Evolutionary conservation across 2,329 filamentous ascomycete genomes (phyloP).

Genomic region (Paraphaeosphaeria sporulosa): DNA sequence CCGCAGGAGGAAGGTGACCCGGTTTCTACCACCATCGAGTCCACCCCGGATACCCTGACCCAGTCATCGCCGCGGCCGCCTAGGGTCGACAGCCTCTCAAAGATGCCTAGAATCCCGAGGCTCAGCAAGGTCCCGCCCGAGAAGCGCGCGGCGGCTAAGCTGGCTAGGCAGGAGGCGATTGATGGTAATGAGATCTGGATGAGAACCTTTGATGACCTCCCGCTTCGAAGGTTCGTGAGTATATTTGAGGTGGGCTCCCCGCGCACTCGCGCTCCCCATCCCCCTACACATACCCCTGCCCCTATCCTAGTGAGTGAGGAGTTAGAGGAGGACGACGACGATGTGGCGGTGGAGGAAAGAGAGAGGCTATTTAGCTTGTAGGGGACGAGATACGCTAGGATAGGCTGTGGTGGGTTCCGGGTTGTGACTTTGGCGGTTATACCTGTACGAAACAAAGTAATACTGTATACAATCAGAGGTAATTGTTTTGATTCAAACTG

Average conservation of each 20-base stretch:
- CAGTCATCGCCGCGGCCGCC: neutral
- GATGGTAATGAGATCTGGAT: neutral
- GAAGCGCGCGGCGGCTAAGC: conserved; percentile 9
- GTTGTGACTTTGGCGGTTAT: too few relatives aligned
- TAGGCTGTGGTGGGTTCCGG: too few relatives aligned
- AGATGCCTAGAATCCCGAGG: neutral
- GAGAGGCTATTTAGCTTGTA: neutral
- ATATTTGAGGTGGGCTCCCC: neutral
- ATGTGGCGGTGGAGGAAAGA: neutral
- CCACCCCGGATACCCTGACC: neutral
- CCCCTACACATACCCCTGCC: neutral
- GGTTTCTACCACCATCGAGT: neutral
- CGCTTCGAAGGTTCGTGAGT: conserved; percentile 24
- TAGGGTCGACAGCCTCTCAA: neutral
- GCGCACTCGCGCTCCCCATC: neutral
- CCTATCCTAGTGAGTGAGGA: neutral
- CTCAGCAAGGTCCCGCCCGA: conserved; percentile 3
- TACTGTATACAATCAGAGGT: too few relatives aligned
- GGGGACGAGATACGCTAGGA: too few relatives aligned
- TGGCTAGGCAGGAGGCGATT: conserved; percentile 13
- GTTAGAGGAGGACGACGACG: neutral
- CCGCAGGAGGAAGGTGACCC: neutral
- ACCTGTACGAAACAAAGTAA: too few relatives aligned
- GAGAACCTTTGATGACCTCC: conserved; percentile 2
- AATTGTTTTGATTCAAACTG: too few relatives aligned